phyloP scores from a whole-genome alignment of 495 filamentous ascomycete genomes.

The Aspergillus hancockii region DNA sequence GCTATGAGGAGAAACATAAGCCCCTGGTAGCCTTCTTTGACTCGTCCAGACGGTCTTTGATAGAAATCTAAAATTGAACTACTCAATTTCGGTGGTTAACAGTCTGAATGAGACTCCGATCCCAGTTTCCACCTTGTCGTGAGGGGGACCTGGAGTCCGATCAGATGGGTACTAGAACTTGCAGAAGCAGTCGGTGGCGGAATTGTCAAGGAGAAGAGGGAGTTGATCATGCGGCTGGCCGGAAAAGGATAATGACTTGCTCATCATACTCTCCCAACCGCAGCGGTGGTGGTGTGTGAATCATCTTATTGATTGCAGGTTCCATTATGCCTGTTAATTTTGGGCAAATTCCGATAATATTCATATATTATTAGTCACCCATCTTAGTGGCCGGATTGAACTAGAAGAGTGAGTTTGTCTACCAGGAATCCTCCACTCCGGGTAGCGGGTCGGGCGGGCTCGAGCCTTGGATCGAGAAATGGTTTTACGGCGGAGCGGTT shows the following conservation, averaged over 20 bases:
- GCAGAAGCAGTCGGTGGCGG: constrained; percentile 5
- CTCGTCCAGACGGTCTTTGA: not conserved
- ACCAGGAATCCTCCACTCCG: not conserved
- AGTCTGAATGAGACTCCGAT: not conserved
- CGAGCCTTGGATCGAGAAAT: constrained; percentile 9
- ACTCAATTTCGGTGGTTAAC: not conserved
- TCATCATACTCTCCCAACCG: not conserved
- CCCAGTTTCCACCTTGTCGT: not conserved
- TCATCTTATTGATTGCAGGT: not conserved
- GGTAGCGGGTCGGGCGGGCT: constrained; percentile 9
- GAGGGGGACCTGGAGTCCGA: not conserved
- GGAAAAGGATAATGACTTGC: constrained; percentile 2
- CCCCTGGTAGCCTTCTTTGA: not conserved
- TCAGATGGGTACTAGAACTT: not conserved
- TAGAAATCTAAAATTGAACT: not conserved
- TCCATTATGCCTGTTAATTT: not conserved
- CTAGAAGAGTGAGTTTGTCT: not conserved
- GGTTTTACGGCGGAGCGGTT: not conserved
- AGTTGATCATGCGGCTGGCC: constrained; percentile 19
- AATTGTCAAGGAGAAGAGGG: constrained; percentile 5
- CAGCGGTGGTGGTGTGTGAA: not conserved
- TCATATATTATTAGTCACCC: not conserved
- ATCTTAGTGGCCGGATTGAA: not conserved
- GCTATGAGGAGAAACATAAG: not conserved
- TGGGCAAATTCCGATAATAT: not conserved